Evolutionary conservation across 192 early-diverging fungal species (phyloP), one percentile per base, ranked within the genome.

Genomic region (Allomyces arbusculus): DNA sequence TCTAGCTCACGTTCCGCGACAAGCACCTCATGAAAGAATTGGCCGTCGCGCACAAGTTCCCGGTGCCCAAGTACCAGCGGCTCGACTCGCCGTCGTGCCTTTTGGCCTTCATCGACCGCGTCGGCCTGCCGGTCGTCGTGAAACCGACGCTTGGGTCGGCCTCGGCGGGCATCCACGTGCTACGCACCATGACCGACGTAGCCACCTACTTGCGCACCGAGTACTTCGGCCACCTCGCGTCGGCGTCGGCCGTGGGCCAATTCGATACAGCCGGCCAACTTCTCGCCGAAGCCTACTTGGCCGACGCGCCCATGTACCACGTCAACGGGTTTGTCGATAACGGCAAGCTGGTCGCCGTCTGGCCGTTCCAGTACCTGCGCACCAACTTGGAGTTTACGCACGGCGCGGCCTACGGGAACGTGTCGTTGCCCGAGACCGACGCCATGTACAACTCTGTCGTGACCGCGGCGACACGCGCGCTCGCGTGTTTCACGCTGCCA

Each of bases 361-460:
- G 50, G 50, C 75, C 76, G 14, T 77, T 79, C 68, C 50, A 25
- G 20, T 77, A 77, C 66, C 65, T 79, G 1, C 62, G 63, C 24
- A 79, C 75, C 63, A 75, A 77, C 62, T 65, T 79, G 40, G 68
- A 62, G 4, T 79, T 79, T 65, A 77, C 75, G 55, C 62, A 61
- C 44, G 73, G 74, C 3, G 55, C 65, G n/a, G 69, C 73, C 22
- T 79, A 77, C 62, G 78, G 78, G 28, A 77, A 77, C 65, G 71
- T 79, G n/a, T 70, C 75, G 68, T 64, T 79, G 4, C 71, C 72
- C 19, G 45, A 61, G 20, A 40, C 23, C 22, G 68, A 77, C 40
- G 62, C 65, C 16, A 43, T 58, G 12, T 68, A 67, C 61, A 40
- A 16, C 61, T 1, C 24, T 11, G 45, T 77, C 1, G 23, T 72